phyloP scores from a whole-genome alignment of 2,329 filamentous ascomycete genomes.

The Samsoniella hepiali region DNA sequence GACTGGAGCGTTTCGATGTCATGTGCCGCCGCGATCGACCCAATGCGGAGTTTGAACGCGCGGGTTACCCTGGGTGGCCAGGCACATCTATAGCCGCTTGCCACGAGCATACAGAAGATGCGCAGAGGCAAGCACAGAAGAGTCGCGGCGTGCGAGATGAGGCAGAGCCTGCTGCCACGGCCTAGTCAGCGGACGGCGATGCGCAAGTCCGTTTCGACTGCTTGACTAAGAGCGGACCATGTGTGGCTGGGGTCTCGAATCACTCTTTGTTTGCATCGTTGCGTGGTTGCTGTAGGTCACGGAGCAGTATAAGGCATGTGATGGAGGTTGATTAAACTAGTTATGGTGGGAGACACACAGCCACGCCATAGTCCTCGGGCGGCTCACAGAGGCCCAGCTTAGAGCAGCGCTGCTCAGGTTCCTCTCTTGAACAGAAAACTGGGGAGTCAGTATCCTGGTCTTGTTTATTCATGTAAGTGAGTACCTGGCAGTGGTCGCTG shows the following conservation, averaged over 20 bases:
- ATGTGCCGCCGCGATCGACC: background rate
- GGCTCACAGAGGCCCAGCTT: too few species aligned
- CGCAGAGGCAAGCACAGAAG: constrained; percentile 2
- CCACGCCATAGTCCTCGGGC: too few species aligned
- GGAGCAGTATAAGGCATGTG: background rate
- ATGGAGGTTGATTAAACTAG: background rate
- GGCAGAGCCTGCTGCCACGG: background rate
- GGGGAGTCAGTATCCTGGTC: too few species aligned
- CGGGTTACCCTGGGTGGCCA: background rate
- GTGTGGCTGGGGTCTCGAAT: background rate
- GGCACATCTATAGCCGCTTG: background rate
- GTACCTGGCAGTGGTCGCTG: too few species aligned
- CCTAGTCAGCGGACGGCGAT: background rate
- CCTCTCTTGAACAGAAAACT: too few species aligned
- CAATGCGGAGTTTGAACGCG: too few species aligned
- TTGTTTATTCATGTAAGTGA: too few species aligned
- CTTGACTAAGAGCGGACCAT: background rate
- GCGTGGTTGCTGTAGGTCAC: background rate
- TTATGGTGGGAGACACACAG: background rate
- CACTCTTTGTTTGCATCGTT: background rate
- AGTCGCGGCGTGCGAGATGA: background rate
- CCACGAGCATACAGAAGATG: constrained; percentile 1
- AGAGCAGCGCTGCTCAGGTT: too few species aligned
- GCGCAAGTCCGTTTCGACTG: background rate
- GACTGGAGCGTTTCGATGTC: background rate